Percentiles rank a stretch among this genome's conserved stretches.
phyloP scores from a whole-genome alignment of 768 basidiomycete genomes.

The Leccinum variicolor region DNA sequence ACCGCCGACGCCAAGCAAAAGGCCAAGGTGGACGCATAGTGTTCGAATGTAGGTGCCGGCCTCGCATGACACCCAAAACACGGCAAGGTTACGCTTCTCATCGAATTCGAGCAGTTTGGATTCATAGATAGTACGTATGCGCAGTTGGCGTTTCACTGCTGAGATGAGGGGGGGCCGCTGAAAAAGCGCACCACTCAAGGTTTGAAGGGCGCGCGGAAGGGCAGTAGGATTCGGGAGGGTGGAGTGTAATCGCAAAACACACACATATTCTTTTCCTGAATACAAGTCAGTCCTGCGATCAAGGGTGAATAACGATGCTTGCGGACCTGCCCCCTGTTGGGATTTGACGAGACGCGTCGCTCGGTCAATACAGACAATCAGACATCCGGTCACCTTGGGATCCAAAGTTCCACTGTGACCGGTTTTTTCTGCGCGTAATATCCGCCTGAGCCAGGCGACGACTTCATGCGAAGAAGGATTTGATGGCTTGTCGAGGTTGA shows the following conservation, averaged over 20 bases:
- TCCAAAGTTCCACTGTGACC: conserved; percentile 99
- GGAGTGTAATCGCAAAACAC: conserved; percentile 90
- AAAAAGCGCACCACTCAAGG: conserved; percentile 96
- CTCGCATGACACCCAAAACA: conserved; percentile 99
- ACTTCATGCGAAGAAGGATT: conserved; percentile 99
- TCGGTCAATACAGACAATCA: conserved; percentile 99
- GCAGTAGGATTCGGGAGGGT: conserved; percentile 76
- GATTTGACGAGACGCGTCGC: conserved; percentile 97
- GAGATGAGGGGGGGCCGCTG: conserved; percentile 99
- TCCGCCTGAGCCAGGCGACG: conserved; percentile 97
- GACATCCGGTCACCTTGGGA: conserved; percentile 97
- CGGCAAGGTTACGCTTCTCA: conserved; percentile 92
- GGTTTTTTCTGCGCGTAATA: conserved; percentile 95
- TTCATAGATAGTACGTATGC: conserved; percentile 95
- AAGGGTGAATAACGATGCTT: neutral
- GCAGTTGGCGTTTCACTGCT: conserved; percentile 96
- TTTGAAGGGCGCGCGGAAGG: conserved; percentile 92
- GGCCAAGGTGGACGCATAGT: conserved; percentile 93
- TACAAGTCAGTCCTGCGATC: neutral
- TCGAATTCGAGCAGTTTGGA: conserved; percentile 96
- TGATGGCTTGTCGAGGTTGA: conserved; percentile 99
- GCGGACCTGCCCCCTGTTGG: conserved; percentile 92
- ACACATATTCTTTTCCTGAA: conserved; percentile 95
- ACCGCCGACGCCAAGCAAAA: conserved; percentile 94
- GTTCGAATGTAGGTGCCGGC: conserved; percentile 97